Evolutionary conservation across 176 grass and related monocot species (phyloP), one percentile per base, ranked within the genome.

Genomic region (Hsuehochloa calcarea): DNA sequence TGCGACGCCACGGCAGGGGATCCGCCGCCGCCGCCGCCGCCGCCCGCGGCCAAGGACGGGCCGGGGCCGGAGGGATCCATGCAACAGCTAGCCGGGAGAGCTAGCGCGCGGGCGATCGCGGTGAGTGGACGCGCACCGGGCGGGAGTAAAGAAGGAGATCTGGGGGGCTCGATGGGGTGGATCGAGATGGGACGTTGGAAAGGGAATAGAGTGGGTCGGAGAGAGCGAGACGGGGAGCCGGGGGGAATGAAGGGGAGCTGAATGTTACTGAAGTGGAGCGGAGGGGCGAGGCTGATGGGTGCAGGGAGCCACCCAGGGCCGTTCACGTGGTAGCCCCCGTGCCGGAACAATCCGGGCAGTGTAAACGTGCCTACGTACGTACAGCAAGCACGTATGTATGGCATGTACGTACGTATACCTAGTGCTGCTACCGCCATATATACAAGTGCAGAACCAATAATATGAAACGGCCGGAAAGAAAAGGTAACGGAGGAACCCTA

Each of bases 151-250:
- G 55, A 58, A 26, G 67, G 77, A 77, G 80, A 78, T 65, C 72
- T 59, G 55, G 22, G 37, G 54, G 51, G 46, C 20, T 58, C 66
- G 74, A 58, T 73, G 74, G 70, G 83, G 73, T 68, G 86, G 83
- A 80, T 80, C 35, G 86, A 87, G 88, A 89, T 83, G 84, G 73
- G 89, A 87, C 78, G 79, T 78, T 37, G 47, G 85, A 88, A 91
- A 88, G 84, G 54, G 84, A 82, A 34, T 5, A 14, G 46, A 16
- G 47, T 14, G 74, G 72, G n/a, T 72, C 71, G 75, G 85, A 71
- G 89, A 87, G 88, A 86, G 82, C 70, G 92, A 92, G 92, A 92
- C 80, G 51, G 86, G 76, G 77, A 85, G 64, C 40, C 83, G 60
- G 58, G 77, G 54, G 54, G 66, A 39, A 64, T 54, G 70, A 89